Conservation (phyloP, 177 flowering plant genomes). For the Vitis hybrid region DNA sequence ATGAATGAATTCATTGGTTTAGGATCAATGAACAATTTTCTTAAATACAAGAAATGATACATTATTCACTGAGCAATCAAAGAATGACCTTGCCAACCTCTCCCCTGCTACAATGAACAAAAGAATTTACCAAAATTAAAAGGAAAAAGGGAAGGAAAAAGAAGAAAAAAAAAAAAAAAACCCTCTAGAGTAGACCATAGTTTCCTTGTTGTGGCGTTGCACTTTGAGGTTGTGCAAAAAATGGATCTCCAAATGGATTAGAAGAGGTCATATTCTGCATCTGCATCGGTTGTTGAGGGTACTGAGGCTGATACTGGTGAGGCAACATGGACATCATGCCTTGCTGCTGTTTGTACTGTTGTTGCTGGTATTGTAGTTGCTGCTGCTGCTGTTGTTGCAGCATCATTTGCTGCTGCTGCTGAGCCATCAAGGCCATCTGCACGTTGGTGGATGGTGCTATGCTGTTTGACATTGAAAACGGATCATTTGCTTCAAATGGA, state of each 20-base stretch:
- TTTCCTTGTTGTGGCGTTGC: conserved; percentile 40
- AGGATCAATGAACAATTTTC: too few species aligned
- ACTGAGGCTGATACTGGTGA: conserved; percentile 32
- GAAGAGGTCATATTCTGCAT: conserved; percentile 27
- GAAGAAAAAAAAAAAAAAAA: neutral
- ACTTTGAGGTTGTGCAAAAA: conserved; percentile 31
- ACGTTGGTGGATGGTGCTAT: conserved; percentile 77
- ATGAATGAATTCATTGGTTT: too few species aligned
- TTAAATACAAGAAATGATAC: too few species aligned
- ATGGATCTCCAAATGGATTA: conserved; percentile 88
- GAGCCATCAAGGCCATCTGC: conserved; percentile 73
- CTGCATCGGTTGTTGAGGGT: conserved; percentile 41
- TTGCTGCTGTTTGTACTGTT: conserved; percentile 26
- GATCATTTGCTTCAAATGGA: conserved; percentile 51
- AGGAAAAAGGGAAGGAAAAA: neutral
- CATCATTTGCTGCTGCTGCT: conserved; percentile 46
- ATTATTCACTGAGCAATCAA: conserved; percentile 1
- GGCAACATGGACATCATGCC: neutral
- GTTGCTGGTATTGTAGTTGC: conserved; percentile 17
- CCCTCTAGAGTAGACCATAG: conserved; percentile 44
- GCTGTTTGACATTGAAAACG: conserved; percentile 62
- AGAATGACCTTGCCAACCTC: neutral
- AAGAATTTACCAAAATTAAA: conserved; percentile 17
- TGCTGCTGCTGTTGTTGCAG: conserved; percentile 28
- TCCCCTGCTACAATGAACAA: conserved; percentile 16